phyloP scores from a whole-genome alignment of 2,329 filamentous ascomycete species.

The Scortechinia acanthostroma region DNA sequence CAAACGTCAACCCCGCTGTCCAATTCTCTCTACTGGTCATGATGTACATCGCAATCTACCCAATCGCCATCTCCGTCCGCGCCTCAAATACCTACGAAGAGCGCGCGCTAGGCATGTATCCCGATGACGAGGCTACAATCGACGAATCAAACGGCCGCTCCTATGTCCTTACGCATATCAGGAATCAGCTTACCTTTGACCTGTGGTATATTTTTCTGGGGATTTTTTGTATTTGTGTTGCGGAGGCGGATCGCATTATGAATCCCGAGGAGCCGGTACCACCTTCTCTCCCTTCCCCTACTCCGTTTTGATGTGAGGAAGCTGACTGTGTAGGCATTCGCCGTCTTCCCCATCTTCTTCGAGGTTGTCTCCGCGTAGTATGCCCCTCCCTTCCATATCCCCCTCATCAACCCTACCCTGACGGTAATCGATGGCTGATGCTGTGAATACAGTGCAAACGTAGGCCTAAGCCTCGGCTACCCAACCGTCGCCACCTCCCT shows the following conservation, averaged over 20 bases:
- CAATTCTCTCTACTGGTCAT: slow-evolving; percentile 93
- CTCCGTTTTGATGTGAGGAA: no score
- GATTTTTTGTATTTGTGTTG: slow-evolving; percentile 48
- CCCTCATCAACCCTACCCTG: not conserved
- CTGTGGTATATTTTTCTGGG: slow-evolving; percentile 95
- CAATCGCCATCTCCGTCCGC: slow-evolving; percentile 89
- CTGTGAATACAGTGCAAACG: slow-evolving; percentile 17
- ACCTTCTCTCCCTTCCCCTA: not conserved
- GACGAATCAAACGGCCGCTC: slow-evolving; percentile 52
- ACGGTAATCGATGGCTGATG: slow-evolving; percentile 5
- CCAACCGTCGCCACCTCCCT: slow-evolving; percentile 17
- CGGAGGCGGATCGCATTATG: slow-evolving; percentile 4
- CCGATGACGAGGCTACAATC: slow-evolving; percentile 36
- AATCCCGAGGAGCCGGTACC: slow-evolving; percentile 3
- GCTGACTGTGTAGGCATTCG: slow-evolving; percentile 17
- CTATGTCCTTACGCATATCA: slow-evolving; percentile 85
- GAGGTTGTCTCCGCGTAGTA: slow-evolving; percentile 23
- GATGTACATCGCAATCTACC: slow-evolving; percentile 99
- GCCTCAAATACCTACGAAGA: slow-evolving; percentile 96
- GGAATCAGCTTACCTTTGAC: slow-evolving; percentile 90
- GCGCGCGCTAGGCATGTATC: slow-evolving; percentile 71
- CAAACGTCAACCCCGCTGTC: slow-evolving; percentile 77
- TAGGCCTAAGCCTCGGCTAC: slow-evolving; percentile 23
- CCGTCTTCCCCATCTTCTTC: slow-evolving; percentile 20
- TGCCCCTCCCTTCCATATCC: slow-evolving; percentile 4